Percentiles rank a stretch among this genome's conserved stretches.
Evolutionary conservation across 805 yeast species (phyloP).

Genomic region (Starmerella asiatica): DNA sequence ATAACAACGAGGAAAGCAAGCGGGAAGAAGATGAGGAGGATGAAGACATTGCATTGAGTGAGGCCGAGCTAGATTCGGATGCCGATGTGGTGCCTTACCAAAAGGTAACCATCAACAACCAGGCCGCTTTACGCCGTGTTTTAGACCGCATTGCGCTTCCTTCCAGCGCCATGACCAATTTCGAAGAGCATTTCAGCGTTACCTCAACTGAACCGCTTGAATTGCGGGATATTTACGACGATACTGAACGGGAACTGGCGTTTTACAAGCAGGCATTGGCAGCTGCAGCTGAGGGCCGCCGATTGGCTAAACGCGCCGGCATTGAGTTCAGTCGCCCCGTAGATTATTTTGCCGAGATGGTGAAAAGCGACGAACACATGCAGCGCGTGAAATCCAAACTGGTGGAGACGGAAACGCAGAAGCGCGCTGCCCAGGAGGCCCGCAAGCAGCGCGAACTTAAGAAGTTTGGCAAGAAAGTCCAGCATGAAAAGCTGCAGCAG

Average conservation of each 20-base stretch:
- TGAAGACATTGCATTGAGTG: slow-evolving; percentile 77
- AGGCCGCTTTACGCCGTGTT: slow-evolving; percentile 43
- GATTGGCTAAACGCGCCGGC: slow-evolving; percentile 46
- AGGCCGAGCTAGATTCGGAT: slow-evolving; percentile 84
- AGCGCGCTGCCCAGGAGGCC: slow-evolving; percentile 86
- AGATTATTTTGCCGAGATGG: slow-evolving; percentile 98
- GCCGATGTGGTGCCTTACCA: slow-evolving; percentile 90
- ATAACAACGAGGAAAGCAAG: slow-evolving; percentile 35
- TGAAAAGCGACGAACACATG: slow-evolving; percentile 96
- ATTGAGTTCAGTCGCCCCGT: slow-evolving; percentile 85
- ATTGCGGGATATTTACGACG: slow-evolving; percentile 76
- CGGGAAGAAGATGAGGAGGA: slow-evolving; percentile 50
- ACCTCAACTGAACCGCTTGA: slow-evolving; percentile 49
- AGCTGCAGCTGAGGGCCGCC: slow-evolving; percentile 65
- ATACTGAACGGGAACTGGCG: slow-evolving; percentile 87
- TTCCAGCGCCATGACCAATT: slow-evolving; percentile 45
- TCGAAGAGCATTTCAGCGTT: slow-evolving; percentile 72
- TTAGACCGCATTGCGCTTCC: slow-evolving; percentile 31
- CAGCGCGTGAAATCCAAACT: slow-evolving; percentile 75
- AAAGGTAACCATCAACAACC: slow-evolving; percentile 76
- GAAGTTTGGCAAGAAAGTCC: slow-evolving; percentile 96
- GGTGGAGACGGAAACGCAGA: slow-evolving; percentile 51
- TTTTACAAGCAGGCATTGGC: slow-evolving; percentile 88
- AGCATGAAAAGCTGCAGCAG: slow-evolving; percentile 80
- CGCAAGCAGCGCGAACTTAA: slow-evolving; percentile 86